These are phyloP conservation scores for Emmonsia crescens DNA, from an alignment of 2,329 filamentous ascomycete species.

Conservation along the genomic window DNA sequence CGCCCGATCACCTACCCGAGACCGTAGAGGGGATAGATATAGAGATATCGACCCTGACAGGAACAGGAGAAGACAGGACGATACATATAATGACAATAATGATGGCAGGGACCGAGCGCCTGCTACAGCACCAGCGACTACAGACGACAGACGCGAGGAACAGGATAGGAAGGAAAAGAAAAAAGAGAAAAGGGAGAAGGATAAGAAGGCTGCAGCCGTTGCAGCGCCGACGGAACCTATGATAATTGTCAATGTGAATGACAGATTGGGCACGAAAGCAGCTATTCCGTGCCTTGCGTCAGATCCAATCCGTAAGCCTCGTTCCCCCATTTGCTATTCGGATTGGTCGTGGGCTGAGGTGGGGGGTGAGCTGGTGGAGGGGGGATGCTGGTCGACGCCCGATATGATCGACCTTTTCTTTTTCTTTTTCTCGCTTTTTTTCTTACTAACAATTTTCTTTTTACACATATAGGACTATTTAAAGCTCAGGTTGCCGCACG, in stretches of 20 bases:
- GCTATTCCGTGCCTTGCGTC: slow-evolving; percentile 80
- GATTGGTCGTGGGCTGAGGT: neutral
- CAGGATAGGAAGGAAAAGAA: slow-evolving; percentile 29
- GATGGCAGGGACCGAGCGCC: slow-evolving; percentile 7
- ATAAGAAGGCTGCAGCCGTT: slow-evolving; percentile 23
- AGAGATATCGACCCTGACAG: slow-evolving; percentile 16
- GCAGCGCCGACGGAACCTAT: slow-evolving; percentile 56
- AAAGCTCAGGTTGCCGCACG: slow-evolving; percentile 84
- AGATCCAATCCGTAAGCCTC: slow-evolving; percentile 56
- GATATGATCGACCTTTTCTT: neutral
- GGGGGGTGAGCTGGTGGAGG: neutral
- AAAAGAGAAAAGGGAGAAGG: slow-evolving; percentile 33
- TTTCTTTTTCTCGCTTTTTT: neutral
- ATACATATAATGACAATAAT: slow-evolving; percentile 13
- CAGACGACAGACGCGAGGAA: slow-evolving; percentile 14
- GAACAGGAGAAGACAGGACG: slow-evolving; percentile 17
- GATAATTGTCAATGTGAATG: slow-evolving; percentile 91
- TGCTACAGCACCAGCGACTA: slow-evolving; percentile 13
- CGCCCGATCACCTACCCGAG: slow-evolving; percentile 29
- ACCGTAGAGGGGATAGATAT: slow-evolving; percentile 20
- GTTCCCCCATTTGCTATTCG: neutral
- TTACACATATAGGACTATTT: slow-evolving; percentile 48
- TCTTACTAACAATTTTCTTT: slow-evolving; percentile 6
- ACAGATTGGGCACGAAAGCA: slow-evolving; percentile 90
- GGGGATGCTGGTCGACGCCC: neutral